Evolutionary conservation across 1,284 basidiomycete genomes (phyloP), one percentile per base, ranked within the genome.

Genomic region (Ceratobasidium sp.): DNA sequence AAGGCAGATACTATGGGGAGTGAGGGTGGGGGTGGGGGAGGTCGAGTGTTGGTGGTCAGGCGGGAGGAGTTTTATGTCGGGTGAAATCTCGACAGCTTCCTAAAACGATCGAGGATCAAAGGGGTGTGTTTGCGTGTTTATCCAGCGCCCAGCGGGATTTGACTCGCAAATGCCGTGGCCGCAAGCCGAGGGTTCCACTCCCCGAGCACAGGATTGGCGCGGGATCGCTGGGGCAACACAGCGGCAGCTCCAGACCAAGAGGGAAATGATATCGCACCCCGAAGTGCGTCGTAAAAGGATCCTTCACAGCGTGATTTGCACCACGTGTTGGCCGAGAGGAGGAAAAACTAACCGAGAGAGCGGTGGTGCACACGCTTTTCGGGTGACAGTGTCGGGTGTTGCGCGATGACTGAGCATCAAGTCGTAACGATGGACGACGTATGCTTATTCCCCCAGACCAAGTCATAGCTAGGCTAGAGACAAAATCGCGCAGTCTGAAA

Each of bases 251-350:
- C 27, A 54, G 48, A 22, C 65, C 49, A n/a, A 65, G 43, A 27
- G 49, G 51, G 65, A 34, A 19, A 41, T 49, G 2, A 41, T 14
- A 68, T 68, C 65, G 49, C 31, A 68, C 51, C 27, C 51, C 65
- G 65, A 68, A 68, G 65, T 29, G 22, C 31, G 49, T 41, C 43
- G 62, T 27, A 64, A 64, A 64, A 64, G 9, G n/a, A 48, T 24
- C 16, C 51, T 69, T 58, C 66, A 69, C 66, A 69, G 66, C 66
- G 46, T 69, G 66, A 29, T 69, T 43, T 69, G 27, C 51, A 53
- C 66, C 66, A 69, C 66, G 66, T 69, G 66, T 69, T 69, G n/a
- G 6, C 66, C 53, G n/a, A 31, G 66, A 58, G 66, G 39, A 58
- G 66, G 8, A 69, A 69, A 58, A 69, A 27, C 54, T 27, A 19